Percentiles rank a stretch among this genome's conserved stretches.
phyloP scores from a whole-genome alignment of 1,139 yeast species.

The Saccharomyces hybrid region DNA sequence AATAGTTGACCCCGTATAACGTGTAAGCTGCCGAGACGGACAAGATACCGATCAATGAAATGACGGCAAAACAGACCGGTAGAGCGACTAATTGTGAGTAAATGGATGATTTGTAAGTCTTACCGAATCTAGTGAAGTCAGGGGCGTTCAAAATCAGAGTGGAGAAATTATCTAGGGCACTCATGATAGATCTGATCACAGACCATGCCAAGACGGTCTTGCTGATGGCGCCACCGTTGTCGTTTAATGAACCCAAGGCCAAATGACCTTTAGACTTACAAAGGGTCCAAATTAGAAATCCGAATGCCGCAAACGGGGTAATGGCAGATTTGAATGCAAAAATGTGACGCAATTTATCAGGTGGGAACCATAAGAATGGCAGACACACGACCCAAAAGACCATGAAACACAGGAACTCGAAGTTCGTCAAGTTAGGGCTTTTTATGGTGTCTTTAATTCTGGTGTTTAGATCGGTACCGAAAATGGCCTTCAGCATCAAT shows the following conservation, averaged over 20 bases:
- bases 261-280: slow-evolving; percentile 32
- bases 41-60: slow-evolving; percentile 77
- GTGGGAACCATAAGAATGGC: slow-evolving; percentile 75
- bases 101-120: slow-evolving; percentile 41
- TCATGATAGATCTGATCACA: slow-evolving; percentile 67
- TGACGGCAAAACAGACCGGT: slow-evolving; percentile 68
- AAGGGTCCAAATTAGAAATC: slow-evolving; percentile 72
- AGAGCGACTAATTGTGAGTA: slow-evolving; percentile 54
- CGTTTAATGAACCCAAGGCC: slow-evolving; percentile 31
- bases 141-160: slow-evolving; percentile 86
- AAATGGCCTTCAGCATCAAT: slow-evolving; percentile 58
- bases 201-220: slow-evolving; percentile 65
- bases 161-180: slow-evolving; percentile 75
- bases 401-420: slow-evolving; percentile 63
- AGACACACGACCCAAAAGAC: slow-evolving; percentile 67
- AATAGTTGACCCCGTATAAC: slow-evolving; percentile 60
- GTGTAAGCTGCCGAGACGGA: slow-evolving; percentile 72
- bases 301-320: slow-evolving; percentile 73
- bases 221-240: slow-evolving; percentile 24
- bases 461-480: slow-evolving; percentile 48
- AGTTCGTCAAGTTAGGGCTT: slow-evolving; percentile 45
- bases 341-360: slow-evolving; percentile 70
- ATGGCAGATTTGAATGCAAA: slow-evolving; percentile 69
- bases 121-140: slow-evolving; percentile 81
- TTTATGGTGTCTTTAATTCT: slow-evolving; percentile 46